Evolutionary conservation across 2,329 filamentous ascomycete genomes (phyloP).

Genomic region (Microcyclospora pomicola): DNA sequence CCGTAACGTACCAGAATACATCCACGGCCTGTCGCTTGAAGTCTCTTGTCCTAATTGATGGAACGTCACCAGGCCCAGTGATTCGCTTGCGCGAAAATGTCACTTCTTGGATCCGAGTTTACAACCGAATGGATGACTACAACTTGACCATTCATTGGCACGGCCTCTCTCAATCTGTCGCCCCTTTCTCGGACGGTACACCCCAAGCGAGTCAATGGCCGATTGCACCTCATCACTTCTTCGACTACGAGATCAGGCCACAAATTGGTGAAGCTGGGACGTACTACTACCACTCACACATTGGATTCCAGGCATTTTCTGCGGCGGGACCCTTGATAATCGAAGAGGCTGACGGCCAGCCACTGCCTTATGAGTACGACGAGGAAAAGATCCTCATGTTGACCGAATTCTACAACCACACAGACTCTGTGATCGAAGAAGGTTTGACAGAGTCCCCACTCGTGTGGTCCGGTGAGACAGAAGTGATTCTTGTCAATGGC

Average conservation of each 20-base stretch:
- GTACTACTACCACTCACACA: constrained; percentile 56
- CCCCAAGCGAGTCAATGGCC: constrained; percentile 51
- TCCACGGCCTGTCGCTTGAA: constrained; percentile 34
- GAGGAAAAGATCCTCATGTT: constrained; percentile 45
- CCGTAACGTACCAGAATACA: constrained; percentile 30
- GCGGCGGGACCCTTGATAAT: constrained; percentile 46
- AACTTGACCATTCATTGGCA: constrained; percentile 58
- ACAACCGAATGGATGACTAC: constrained; percentile 40
- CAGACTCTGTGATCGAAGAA: constrained; percentile 37
- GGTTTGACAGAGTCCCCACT: constrained; percentile 39
- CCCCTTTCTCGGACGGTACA: constrained; percentile 51
- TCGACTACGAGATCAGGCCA: constrained; percentile 52
- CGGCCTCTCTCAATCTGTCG: constrained; percentile 44
- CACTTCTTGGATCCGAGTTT: constrained; percentile 43
- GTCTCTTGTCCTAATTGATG: constrained; percentile 39
- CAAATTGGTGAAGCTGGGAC: constrained; percentile 42
- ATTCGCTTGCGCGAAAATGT: constrained; percentile 34
- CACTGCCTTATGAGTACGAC: constrained; percentile 48
- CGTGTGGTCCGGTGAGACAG: constrained; percentile 45
- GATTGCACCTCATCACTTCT: constrained; percentile 46
- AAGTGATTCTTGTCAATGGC: constrained; percentile 45
- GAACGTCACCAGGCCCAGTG: constrained; percentile 38
- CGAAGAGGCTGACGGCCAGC: constrained; percentile 27
- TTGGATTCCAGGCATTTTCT: constrained; percentile 48
- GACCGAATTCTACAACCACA: constrained; percentile 43